phyloP scores from a whole-genome alignment of 257 asterid species.

The Nicotiana otophora region DNA sequence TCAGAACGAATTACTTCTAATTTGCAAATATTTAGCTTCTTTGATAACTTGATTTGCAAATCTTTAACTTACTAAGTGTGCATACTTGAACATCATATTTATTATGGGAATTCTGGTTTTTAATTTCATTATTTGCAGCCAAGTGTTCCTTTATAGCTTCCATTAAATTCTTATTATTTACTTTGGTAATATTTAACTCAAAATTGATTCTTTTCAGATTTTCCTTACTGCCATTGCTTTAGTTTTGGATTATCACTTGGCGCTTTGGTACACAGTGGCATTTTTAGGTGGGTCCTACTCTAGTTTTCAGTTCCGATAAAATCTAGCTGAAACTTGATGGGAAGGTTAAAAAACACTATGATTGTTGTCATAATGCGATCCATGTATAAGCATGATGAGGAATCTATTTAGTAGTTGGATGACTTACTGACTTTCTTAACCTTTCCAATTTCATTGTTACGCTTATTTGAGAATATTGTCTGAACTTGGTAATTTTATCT shows the following conservation, averaged over 20 bases:
- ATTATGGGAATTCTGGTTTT: not conserved
- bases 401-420: not conserved
- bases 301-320: not conserved
- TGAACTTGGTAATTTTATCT: not conserved
- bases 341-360: not conserved
- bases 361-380: not conserved
- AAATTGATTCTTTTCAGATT: conserved; percentile 42
- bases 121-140: not conserved
- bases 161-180: not conserved
- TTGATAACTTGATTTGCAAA: too few relatives aligned
- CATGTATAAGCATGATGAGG: not conserved
- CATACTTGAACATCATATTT: not conserved
- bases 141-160: not conserved
- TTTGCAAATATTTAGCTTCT: not conserved
- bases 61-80: not conserved
- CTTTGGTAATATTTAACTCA: not conserved
- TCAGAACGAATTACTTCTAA: not conserved
- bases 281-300: conserved; percentile 59
- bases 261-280: conserved; percentile 73
- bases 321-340: not conserved
- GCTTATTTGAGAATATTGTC: not conserved
- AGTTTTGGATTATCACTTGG: conserved; percentile 83
- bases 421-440: not conserved
- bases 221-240: conserved; percentile 76
- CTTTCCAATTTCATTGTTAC: not conserved